Base-by-base conservation (phyloP, 345 rosid genomes). In the Crucihimalaya himalaica region DNA sequence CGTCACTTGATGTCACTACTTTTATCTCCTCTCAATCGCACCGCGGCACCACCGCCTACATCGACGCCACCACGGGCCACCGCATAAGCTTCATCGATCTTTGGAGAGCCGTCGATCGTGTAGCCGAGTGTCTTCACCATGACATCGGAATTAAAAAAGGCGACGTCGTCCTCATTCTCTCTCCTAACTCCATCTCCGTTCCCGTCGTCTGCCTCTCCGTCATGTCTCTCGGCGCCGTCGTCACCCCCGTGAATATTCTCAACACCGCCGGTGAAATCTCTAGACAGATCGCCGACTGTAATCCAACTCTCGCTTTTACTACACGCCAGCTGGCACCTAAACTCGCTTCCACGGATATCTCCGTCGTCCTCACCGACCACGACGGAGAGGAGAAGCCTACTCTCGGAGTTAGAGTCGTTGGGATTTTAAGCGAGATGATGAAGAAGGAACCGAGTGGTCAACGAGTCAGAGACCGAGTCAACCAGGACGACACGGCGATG, bases 181-280 rank as follows among this genome's bases (percentile, higher is more conserved):
- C 98, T 6, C 91, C 98, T 0, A 93, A 90, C 74, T 93, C 98
- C 45, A 74, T 87, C 68, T 84, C 71, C 84, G 73, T 90, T 92
- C 98, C 98, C 16, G 32, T 90, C 67, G 83, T 90, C 43, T 86
- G 90, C 72, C 93, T 87, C 78, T 74, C 97, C 68, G 91, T 90
- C 37, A 81, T 93, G 90, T 90, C 96, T 6, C 82, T 93, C 31
- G 97, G 97, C 43, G 96, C 97, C 62, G 66, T 93, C 57, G 81
- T 93, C 79, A 93, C 93, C 76, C 89, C 97, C 66, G 82, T 89
- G 14, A 93, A 90, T 32, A 88, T 96, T 46, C 98, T 90, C 74
- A 90, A 90, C 85, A 93, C 97, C 20, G 58, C 86, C 7, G 50
- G 71, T 12, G 98, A 93, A 67, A 89, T 93, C 73, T 80, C 83